Evolutionary conservation across 1,284 basidiomycete species (phyloP).

Genomic region (Fomitiporia mediterranea): DNA sequence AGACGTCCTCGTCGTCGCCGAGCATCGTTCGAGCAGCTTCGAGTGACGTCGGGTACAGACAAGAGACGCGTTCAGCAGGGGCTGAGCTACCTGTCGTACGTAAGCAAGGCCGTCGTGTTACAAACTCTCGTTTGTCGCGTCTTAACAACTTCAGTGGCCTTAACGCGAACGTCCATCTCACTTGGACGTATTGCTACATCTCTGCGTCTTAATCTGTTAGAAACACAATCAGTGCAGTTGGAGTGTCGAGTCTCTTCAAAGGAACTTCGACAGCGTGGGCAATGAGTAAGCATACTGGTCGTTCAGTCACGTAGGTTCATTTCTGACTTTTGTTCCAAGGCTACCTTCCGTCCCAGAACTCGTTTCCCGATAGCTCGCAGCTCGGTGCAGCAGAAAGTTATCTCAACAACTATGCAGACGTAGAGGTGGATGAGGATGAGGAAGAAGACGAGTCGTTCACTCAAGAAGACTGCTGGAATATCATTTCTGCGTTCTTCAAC

Average conservation of each 20-base stretch:
- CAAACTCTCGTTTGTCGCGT: conserved; percentile 2
- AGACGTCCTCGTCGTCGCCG: conserved; percentile 79
- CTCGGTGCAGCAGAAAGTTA: conserved; percentile 51
- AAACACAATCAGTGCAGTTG: no score
- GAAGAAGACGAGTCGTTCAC: conserved; percentile 76
- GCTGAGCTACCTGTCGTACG: neutral
- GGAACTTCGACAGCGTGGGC: neutral
- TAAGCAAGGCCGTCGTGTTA: neutral
- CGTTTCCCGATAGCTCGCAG: conserved; percentile 6
- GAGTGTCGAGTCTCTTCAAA: neutral
- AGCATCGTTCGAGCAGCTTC: conserved; percentile 42
- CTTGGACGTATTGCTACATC: neutral
- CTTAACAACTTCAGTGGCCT: neutral
- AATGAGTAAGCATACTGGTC: conserved; percentile 9
- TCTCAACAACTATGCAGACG: no score
- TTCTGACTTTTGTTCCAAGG: conserved; percentile 9
- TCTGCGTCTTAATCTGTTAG: neutral
- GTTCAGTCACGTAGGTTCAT: neutral
- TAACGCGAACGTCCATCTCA: conserved; percentile 6
- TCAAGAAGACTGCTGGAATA: conserved; percentile 93
- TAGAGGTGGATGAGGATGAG: conserved; percentile 50
- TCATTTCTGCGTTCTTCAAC: conserved; percentile 95
- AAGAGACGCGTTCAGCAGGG: neutral
- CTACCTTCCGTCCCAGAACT: conserved; percentile 10
- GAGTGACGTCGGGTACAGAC: neutral